A percentile compares a stretch with the other conserved stretches of the same genome.
Evolutionary conservation across 139 green algal species (phyloP).

Genomic region (Ettlia oleoabundans): DNA sequence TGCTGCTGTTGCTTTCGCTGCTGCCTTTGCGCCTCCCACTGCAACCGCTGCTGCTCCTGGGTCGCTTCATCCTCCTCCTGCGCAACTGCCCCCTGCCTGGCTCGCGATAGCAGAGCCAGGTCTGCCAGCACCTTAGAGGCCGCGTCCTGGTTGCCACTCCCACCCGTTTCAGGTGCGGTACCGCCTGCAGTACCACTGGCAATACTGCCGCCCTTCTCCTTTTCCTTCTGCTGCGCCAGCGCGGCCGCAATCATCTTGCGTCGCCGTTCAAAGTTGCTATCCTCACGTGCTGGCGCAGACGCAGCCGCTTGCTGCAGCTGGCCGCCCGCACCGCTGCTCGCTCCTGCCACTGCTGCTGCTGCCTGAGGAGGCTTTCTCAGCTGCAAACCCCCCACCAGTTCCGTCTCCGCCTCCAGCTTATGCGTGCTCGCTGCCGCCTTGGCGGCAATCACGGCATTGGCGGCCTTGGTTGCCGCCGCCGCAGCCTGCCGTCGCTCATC

Average conservation of each 20-base stretch:
- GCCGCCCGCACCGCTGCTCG: not conserved
- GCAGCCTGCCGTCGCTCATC: not conserved
- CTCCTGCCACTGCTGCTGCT: not conserved
- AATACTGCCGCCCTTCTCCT: not conserved
- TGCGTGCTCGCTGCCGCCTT: slow-evolving; percentile 17
- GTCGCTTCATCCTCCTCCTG: slow-evolving; percentile 1
- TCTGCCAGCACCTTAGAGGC: slow-evolving; percentile 30
- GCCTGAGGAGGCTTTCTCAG: not conserved
- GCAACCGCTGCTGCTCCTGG: not conserved
- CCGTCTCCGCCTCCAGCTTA: not conserved
- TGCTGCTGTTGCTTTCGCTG: slow-evolving; percentile 15
- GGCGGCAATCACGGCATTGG: not conserved
- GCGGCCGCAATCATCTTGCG: slow-evolving; percentile 40
- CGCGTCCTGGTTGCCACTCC: slow-evolving; percentile 16
- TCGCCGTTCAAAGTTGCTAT: slow-evolving; percentile 36
- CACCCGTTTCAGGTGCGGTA: not conserved
- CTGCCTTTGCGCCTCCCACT: not conserved
- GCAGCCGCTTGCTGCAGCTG: not conserved
- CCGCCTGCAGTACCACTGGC: too few species aligned
- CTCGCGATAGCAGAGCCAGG: slow-evolving; percentile 18
- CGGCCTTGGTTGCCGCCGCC: not conserved
- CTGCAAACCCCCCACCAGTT: slow-evolving; percentile 12
- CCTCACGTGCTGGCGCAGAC: not conserved
- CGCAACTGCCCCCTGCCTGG: slow-evolving; percentile 8
- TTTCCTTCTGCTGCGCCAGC: slow-evolving; percentile 19